Evolutionary conservation across 345 rosid genomes (phyloP), one percentile per base, ranked within the genome.

Genomic region (Noccaea caerulescens): DNA sequence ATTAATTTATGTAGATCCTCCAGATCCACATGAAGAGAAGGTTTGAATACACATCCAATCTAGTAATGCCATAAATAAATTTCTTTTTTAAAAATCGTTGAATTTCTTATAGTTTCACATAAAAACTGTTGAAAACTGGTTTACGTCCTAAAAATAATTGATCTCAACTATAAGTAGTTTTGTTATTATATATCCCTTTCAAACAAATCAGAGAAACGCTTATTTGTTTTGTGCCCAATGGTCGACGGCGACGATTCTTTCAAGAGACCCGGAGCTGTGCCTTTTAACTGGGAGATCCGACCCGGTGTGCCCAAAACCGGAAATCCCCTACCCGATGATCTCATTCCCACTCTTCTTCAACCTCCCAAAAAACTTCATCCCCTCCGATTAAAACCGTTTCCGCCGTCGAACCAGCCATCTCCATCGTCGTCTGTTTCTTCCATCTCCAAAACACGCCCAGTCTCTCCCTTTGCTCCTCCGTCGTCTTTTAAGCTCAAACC

Each of bases 231-330:
- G 41, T 1, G 37, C 6, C 32, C 2, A 34, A 70, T 76, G 80
- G 72, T 37, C 41, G 53, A 76, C 5, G 72, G 30, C 5, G 94
- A 84, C 9, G 92, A 86, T 5, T 85, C 94, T 13, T 91, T 83
- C 86, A 87, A 60, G 68, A 83, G 80, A 72, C 84, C 92, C 0
- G 98, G 97, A 54, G 73, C 96, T 6, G 74, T 91, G 42, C 98
- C 97, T 2, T 93, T 93, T 75, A 84, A 74, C 66, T 93, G 97
- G 98, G 98, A 93, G 83, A 78, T 89, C 83, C 89, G 90, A 58
- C 97, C 98, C 20, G 98, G 96, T 10, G 88, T 92, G 1, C 96
- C 98, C 68, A 89, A 85, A 36, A 46, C 79, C 33, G 83, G 53
- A 61, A 73, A 66, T 62, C 62, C 37, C 0, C 55, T 32, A 27